Evolutionary conservation across 768 basidiomycete genomes (phyloP).

Genomic region (Termitomyces heimii): DNA sequence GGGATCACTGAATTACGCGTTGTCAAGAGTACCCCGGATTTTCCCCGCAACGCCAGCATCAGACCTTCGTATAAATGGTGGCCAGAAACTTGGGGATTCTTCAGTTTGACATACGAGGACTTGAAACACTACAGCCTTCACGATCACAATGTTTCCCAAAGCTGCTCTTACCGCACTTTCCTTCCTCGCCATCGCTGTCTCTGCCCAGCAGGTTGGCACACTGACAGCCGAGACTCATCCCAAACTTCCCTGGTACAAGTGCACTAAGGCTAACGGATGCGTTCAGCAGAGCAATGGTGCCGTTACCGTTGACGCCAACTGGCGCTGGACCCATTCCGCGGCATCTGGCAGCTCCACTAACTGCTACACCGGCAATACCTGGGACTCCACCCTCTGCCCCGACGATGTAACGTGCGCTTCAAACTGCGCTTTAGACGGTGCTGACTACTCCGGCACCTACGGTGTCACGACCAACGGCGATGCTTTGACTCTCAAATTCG

Average conservation of each 20-base stretch:
- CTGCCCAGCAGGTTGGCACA: conserved; percentile 47
- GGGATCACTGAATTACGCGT: background rate
- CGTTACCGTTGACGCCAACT: conserved; percentile 51
- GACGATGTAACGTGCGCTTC: conserved; percentile 39
- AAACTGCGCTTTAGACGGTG: conserved; percentile 37
- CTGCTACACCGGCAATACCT: conserved; percentile 54
- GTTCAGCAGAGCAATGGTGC: conserved; percentile 24
- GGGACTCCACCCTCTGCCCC: conserved; percentile 47
- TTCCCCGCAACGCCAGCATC: background rate
- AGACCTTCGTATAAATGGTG: background rate
- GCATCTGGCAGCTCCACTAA: conserved; percentile 24
- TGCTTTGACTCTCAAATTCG: conserved; percentile 43
- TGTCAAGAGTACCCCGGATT: conserved; percentile 3
- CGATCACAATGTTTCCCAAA: conserved; percentile 29
- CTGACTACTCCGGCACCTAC: conserved; percentile 45
- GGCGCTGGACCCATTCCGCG: conserved; percentile 46
- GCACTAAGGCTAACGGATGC: conserved; percentile 36
- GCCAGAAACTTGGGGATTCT: background rate
- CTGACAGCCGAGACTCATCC: conserved; percentile 24
- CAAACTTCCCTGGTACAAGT: conserved; percentile 35
- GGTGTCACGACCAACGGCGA: conserved; percentile 39
- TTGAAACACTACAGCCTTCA: background rate
- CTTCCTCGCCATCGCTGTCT: conserved; percentile 16
- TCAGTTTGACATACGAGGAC: background rate
- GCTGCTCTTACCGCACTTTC: conserved; percentile 33